Evolutionary conservation across 805 yeast genomes (phyloP).

Genomic region (Candida adriatica): DNA sequence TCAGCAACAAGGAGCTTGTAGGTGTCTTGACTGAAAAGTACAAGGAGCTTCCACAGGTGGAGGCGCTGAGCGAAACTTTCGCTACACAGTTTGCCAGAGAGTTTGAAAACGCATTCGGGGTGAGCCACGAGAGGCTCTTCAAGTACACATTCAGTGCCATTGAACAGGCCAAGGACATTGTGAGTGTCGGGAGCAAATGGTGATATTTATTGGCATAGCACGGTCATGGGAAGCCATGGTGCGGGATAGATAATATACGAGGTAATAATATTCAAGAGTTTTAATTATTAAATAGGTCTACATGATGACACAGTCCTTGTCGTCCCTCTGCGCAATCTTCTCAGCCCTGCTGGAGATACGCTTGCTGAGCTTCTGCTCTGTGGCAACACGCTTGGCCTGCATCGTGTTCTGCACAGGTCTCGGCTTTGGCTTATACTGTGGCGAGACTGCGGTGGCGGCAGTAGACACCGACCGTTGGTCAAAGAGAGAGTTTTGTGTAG

Average conservation of each 20-base stretch:
- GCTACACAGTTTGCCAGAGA: slow-evolving; percentile 28
- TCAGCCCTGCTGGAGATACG: slow-evolving; percentile 6
- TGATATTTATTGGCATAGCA: no score
- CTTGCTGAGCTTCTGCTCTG: slow-evolving; percentile 5
- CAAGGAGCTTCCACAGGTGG: slow-evolving; percentile 24
- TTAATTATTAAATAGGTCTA: no score
- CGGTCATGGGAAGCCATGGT: no score
- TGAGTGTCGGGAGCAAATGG: slow-evolving; percentile 54
- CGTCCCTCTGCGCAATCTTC: slow-evolving; percentile 4
- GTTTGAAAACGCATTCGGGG: slow-evolving; percentile 27
- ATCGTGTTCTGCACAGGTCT: neutral
- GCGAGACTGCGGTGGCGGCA: slow-evolving; percentile 1
- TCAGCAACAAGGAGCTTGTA: slow-evolving; percentile 12
- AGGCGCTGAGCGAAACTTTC: slow-evolving; percentile 14
- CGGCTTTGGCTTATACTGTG: neutral
- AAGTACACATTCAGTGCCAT: slow-evolving; percentile 43
- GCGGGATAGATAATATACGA: no score
- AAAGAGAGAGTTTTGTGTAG: slow-evolving; percentile 7
- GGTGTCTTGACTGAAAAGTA: slow-evolving; percentile 25
- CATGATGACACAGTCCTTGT: slow-evolving; percentile 17
- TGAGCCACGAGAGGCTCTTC: slow-evolving; percentile 32
- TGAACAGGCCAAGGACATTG: slow-evolving; percentile 44
- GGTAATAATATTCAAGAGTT: no score
- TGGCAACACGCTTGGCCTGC: neutral
- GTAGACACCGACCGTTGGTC: slow-evolving; percentile 11